Conservation (phyloP, 2,329 filamentous ascomycete genomes). For the Cadophora gregata region DNA sequence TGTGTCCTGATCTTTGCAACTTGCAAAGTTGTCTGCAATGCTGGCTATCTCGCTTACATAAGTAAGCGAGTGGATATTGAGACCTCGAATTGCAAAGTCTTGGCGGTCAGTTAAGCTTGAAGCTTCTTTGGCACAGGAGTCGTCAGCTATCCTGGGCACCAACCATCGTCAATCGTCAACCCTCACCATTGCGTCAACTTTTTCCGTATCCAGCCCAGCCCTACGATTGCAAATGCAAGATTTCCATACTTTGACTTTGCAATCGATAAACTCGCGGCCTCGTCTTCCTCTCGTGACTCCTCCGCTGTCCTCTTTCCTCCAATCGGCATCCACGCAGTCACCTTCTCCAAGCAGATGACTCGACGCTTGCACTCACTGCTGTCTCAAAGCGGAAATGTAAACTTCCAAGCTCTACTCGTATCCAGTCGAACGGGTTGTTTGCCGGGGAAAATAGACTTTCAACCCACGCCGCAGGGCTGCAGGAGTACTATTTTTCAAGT, state of each 20-base stretch:
- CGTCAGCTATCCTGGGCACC: conserved; percentile 2
- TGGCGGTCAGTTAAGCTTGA: conserved; percentile 1
- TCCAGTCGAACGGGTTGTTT: neutral
- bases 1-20: neutral
- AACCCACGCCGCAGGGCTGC: conserved; percentile 15
- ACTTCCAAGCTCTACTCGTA: neutral
- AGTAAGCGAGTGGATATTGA: neutral
- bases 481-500: neutral
- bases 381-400: neutral
- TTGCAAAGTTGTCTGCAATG: conserved; percentile 6
- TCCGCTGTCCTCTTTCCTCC: neutral
- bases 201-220: neutral
- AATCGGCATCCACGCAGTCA: neutral
- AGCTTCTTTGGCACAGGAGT: conserved; percentile 2
- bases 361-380: conserved; percentile 13
- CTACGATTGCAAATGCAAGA: neutral
- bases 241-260: neutral
- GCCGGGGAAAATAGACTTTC: neutral
- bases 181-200: neutral
- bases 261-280: neutral
- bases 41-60: neutral
- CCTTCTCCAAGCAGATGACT: neutral
- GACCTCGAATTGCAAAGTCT: neutral
- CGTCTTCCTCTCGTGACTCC: neutral
- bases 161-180: neutral